Percentiles rank a stretch among this genome's conserved stretches.
Conservation (phyloP, 345 rosid genomes). For the Euphorbia tirucalli region DNA sequence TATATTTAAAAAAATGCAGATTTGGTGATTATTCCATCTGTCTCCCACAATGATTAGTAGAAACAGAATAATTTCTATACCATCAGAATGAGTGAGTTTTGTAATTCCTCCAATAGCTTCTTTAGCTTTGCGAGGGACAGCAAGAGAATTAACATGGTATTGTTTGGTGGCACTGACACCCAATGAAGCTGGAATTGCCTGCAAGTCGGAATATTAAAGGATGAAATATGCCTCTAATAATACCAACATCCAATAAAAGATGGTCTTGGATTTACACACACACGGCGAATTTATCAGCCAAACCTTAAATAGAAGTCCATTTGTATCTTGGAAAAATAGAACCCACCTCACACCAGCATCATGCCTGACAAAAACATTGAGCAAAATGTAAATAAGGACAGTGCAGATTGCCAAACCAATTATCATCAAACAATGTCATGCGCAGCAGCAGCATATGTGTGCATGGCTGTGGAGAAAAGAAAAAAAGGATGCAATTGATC, state of each 20-base stretch:
- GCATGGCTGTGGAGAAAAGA: not conserved
- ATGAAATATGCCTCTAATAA: conserved; percentile 9
- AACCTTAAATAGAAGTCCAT: conserved; percentile 97
- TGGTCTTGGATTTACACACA: too few species aligned
- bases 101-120: conserved; percentile 99
- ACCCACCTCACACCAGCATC: conserved; percentile 82
- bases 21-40: not conserved
- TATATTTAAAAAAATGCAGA: not conserved
- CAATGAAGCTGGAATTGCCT: conserved; percentile 94
- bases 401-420: conserved; percentile 1
- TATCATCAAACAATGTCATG: not conserved
- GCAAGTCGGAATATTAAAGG: not conserved
- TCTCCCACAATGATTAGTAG: not conserved
- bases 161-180: conserved; percentile 86
- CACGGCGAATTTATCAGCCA: conserved; percentile 14
- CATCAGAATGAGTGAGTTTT: conserved; percentile 82
- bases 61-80: conserved; percentile 33
- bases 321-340: conserved; percentile 95
- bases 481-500: not conserved
- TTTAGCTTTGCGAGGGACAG: conserved; percentile 96
- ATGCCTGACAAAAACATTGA: conserved; percentile 49
- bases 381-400: not conserved
- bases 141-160: conserved; percentile 94
- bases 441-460: not conserved
- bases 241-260: not conserved